phyloP scores from a whole-genome alignment of 805 yeast genomes.

The Candida tibetensis region DNA sequence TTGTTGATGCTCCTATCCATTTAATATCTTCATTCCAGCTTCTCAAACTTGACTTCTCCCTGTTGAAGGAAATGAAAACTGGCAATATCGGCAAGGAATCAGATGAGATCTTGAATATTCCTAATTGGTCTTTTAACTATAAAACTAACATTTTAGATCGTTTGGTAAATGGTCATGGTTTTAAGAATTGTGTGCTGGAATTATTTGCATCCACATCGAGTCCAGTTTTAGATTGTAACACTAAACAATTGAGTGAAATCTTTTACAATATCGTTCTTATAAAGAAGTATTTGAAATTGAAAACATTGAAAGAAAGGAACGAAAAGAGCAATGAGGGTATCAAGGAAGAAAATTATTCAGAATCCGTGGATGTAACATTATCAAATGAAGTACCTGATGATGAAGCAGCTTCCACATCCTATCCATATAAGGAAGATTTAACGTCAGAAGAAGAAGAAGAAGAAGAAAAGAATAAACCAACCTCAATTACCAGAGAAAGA shows the following conservation, averaged over 20 bases:
- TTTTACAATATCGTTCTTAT: conserved; percentile 32
- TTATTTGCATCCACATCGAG: conserved; percentile 35
- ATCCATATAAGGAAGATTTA: too few species aligned
- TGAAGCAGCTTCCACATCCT: neutral
- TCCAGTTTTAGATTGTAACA: conserved; percentile 38
- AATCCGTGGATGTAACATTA: too few species aligned
- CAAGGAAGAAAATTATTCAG: too few species aligned
- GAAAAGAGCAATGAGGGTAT: neutral
- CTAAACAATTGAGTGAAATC: conserved; percentile 29
- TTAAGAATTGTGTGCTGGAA: conserved; percentile 36
- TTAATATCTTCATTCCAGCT: conserved; percentile 32
- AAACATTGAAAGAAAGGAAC: conserved; percentile 12
- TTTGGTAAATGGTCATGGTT: conserved; percentile 33
- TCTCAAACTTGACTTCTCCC: conserved; percentile 23
- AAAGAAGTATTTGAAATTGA: conserved; percentile 24
- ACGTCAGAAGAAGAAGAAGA: too few species aligned
- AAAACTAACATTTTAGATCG: conserved; percentile 35
- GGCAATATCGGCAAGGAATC: conserved; percentile 10
- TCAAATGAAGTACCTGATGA: neutral
- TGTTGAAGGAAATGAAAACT: conserved; percentile 3
- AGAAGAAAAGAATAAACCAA: neutral
- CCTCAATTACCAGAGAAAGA: conserved; percentile 7
- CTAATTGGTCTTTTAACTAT: conserved; percentile 32
- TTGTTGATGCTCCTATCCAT: conserved; percentile 32
- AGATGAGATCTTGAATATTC: conserved; percentile 33